Evolutionary conservation across 768 basidiomycete genomes (phyloP).

Genomic region (Pulveroboletus ravenelii): DNA sequence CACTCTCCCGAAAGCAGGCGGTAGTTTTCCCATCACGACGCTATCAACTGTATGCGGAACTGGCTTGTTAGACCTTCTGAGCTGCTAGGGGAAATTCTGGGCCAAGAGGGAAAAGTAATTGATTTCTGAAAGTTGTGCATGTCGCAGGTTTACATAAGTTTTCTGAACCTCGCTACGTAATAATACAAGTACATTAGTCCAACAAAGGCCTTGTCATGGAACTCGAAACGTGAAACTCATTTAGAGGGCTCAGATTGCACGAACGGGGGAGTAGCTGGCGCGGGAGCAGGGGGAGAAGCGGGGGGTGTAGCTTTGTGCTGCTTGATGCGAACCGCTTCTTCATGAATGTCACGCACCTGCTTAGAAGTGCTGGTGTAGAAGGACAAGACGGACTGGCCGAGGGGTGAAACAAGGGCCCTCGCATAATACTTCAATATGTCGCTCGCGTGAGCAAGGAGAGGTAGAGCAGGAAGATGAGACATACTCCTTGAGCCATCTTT

Average conservation of each 20-base stretch:
- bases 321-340: slow-evolving; percentile 84
- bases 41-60: slow-evolving; percentile 7
- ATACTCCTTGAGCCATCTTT: slow-evolving; percentile 65
- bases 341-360: slow-evolving; percentile 87
- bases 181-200: slow-evolving; percentile 9
- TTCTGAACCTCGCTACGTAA: neutral
- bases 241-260: slow-evolving; percentile 11
- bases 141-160: neutral
- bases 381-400: slow-evolving; percentile 66
- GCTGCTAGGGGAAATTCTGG: neutral
- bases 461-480: slow-evolving; percentile 2
- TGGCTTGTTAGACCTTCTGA: neutral
- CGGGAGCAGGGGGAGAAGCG: slow-evolving; percentile 10
- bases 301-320: slow-evolving; percentile 43
- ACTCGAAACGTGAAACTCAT: neutral
- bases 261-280: slow-evolving; percentile 2
- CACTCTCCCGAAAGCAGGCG: slow-evolving; percentile 1
- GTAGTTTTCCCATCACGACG: neutral
- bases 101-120: neutral
- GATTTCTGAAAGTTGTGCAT: neutral
- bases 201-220: neutral
- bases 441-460: neutral
- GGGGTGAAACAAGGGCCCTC: slow-evolving; percentile 67
- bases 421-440: slow-evolving; percentile 61
- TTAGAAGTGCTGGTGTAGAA: slow-evolving; percentile 91